Base-by-base conservation (phyloP, 2,329 filamentous ascomycete species). In the Fusarium aywerte region DNA sequence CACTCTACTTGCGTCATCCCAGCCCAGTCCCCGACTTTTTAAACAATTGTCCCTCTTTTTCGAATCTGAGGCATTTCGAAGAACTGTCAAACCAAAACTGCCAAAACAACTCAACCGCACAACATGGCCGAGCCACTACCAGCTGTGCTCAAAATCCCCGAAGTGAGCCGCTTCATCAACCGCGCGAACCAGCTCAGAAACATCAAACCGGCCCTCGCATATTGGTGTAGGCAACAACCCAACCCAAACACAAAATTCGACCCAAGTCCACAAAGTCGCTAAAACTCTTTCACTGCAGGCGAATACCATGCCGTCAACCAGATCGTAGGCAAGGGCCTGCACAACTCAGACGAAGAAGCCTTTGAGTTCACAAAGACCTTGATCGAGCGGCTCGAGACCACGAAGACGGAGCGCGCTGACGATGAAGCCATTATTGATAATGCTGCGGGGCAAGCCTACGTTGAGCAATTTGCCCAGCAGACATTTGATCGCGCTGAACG, bases 261-360 rank as follows among this genome's bases (percentile, higher is more conserved):
- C 13, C 29, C 32, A n/a, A 15, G 1, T 21, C 20, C 25, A 21
- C 8, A 50, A 4, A 15, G 7, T 25, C 4, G 7, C 62, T 67
- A 11, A 69, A 25, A 23, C 5, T 35, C 6, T 18, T 67, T 71
- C 64, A 36, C n/a, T 23, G 12, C 55, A 96, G 92, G 92, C 78
- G 90, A 96, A 75, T 97, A 96, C 79, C 96, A 92, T 84, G 92
- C 96, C 25, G 91, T 97, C 44, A 93, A 98, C 74, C 92, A 96
- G 76, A 96, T 99, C 70, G 88, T 99, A 15, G 84, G 87, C 51
- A 92, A 90, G 76, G 85, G 89, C 42, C 87, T 98, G 38, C 95
- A 98, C 80, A 90, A 86, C 61, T 81, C 85, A 70, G 91, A 96
- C 76, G 85, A 91, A 67, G 93, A 95, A 75, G 90, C 91, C 73